These are phyloP conservation scores for Ceratobasidium sp. DNA, from an alignment of 1,284 basidiomycete genomes.

Conservation along the genomic window DNA sequence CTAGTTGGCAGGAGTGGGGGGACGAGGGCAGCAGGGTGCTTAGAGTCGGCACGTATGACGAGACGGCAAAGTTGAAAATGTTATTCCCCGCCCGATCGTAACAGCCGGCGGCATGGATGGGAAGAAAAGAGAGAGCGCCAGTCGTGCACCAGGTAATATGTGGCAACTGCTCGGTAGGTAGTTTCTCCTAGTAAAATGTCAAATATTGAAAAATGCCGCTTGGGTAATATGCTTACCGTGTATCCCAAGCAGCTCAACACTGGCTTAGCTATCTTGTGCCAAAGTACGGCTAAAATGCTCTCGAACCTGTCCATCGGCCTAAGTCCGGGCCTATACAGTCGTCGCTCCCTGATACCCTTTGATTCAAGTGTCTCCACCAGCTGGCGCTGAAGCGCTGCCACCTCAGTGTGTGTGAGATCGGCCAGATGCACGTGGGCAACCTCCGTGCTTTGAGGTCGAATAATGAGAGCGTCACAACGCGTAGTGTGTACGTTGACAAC, in stretches of 20 bases:
- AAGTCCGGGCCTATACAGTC: neutral
- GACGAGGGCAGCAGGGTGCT: neutral
- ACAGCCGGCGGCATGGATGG: constrained; percentile 21
- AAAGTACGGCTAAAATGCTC: neutral
- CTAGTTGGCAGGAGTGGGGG: neutral
- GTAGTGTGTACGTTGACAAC: neutral
- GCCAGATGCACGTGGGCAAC: neutral
- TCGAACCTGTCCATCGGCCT: neutral
- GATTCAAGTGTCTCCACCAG: neutral
- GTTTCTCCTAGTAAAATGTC: neutral
- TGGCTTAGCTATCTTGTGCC: neutral
- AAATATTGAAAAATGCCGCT: too few relatives aligned
- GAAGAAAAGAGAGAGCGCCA: constrained; percentile 15
- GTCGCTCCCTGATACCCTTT: neutral
- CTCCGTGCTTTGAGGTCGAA: neutral
- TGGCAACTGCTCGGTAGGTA: neutral
- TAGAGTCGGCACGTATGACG: constrained; percentile 38
- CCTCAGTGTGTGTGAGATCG: neutral
- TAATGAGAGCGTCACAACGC: neutral
- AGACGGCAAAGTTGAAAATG: constrained; percentile 9
- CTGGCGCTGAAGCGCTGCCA: neutral
- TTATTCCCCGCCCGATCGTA: neutral
- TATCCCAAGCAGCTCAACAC: neutral
- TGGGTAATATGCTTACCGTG: neutral
- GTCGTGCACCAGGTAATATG: constrained; percentile 33